These are phyloP conservation scores for Zoysia matrella DNA, from an alignment of 202 grass and related monocot species.

Conservation along the genomic window DNA sequence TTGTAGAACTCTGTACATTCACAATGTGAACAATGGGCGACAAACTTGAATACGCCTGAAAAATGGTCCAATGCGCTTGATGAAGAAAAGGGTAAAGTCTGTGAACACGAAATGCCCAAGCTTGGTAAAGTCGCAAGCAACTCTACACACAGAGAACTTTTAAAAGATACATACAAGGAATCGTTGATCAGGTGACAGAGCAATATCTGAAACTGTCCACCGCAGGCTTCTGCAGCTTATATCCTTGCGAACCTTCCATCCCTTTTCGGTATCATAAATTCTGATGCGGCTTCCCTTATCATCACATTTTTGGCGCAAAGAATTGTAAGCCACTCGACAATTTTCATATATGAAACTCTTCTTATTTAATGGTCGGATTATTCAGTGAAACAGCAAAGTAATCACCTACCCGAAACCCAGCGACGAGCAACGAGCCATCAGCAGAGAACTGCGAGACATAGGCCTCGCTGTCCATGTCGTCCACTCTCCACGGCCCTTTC, in stretches of 20 bases:
- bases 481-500: slow-evolving; percentile 51
- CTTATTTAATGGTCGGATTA: not conserved
- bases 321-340: slow-evolving; percentile 28
- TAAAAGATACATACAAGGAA: slow-evolving; percentile 65
- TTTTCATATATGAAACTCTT: not conserved
- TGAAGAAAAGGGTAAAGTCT: slow-evolving; percentile 13
- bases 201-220: slow-evolving; percentile 88
- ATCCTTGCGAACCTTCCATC: slow-evolving; percentile 57
- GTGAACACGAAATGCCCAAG: slow-evolving; percentile 14
- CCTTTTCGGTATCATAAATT: slow-evolving; percentile 66
- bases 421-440: slow-evolving; percentile 80
- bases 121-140: slow-evolving; percentile 13
- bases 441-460: slow-evolving; percentile 85
- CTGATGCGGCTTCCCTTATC: slow-evolving; percentile 85
- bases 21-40: slow-evolving; percentile 86
- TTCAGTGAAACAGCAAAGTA: not conserved
- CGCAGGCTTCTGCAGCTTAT: slow-evolving; percentile 49
- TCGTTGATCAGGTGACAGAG: slow-evolving; percentile 72
- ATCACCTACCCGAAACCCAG: slow-evolving; percentile 67
- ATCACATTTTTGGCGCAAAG: slow-evolving; percentile 31
- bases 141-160: not conserved
- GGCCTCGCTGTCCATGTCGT: slow-evolving; percentile 7
- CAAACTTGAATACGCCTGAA: slow-evolving; percentile 87
- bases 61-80: slow-evolving; percentile 29
- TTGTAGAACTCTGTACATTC: slow-evolving; percentile 60